Percentiles rank a stretch among this genome's conserved stretches.
These are phyloP conservation scores for Tetracentron sinense DNA, from an alignment of 164 flowering plant species.

Conservation along the genomic window DNA sequence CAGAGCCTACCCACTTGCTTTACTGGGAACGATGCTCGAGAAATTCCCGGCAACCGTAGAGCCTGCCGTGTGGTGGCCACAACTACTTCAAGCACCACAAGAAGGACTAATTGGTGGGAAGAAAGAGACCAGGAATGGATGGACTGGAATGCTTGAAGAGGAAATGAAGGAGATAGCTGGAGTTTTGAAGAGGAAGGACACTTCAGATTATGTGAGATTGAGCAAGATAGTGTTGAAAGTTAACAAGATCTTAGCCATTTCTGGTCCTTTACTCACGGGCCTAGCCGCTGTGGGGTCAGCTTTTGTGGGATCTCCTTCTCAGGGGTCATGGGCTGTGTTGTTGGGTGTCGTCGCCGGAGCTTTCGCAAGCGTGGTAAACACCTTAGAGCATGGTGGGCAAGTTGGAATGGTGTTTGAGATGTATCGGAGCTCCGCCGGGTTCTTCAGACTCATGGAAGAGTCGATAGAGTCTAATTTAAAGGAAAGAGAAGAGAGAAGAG, in stretches of 20 bases:
- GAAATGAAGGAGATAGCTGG: conserved; percentile 45
- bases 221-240: conserved; percentile 44
- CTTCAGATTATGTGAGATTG: conserved; percentile 36
- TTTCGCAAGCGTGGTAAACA: conserved; percentile 46
- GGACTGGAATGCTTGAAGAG: conserved; percentile 44
- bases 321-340: conserved; percentile 22
- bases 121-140: conserved; percentile 36
- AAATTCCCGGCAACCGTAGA: conserved; percentile 45
- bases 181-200: conserved; percentile 43
- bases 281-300: conserved; percentile 44
- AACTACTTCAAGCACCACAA: not conserved
- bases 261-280: conserved; percentile 54
- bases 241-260: conserved; percentile 40
- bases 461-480: conserved; percentile 24
- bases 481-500: conserved; percentile 35
- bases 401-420: conserved; percentile 63
- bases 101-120: not conserved
- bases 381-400: conserved; percentile 61
- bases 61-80: conserved; percentile 46
- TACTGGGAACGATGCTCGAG: conserved; percentile 46
- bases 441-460: conserved; percentile 33
- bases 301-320: conserved; percentile 23
- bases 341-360: conserved; percentile 42
- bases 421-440: conserved; percentile 45
- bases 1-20: conserved; percentile 52